Conservation (phyloP, 2,329 filamentous ascomycete genomes). For the Corinectria fuckeliana region DNA sequence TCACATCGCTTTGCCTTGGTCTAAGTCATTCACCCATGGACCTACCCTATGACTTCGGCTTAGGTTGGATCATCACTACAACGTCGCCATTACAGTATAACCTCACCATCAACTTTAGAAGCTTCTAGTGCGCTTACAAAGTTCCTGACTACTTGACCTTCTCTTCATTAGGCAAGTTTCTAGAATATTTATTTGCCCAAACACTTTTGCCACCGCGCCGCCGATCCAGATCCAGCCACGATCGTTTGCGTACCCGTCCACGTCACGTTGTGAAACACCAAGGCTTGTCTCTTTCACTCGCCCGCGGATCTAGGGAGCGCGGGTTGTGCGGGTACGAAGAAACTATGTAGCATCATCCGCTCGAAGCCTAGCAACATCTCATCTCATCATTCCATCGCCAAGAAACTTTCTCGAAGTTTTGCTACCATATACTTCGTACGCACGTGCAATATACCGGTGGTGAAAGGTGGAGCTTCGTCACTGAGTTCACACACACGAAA, state of each 20-base stretch:
- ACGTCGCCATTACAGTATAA: not conserved
- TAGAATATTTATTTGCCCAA: constrained; percentile 1
- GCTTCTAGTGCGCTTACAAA: not conserved
- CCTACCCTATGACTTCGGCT: not conserved
- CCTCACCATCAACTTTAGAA: not conserved
- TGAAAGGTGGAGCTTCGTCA: not conserved
- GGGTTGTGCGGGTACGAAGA: not conserved
- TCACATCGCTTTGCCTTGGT: not conserved
- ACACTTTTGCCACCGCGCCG: constrained; percentile 4
- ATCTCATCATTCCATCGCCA: not conserved
- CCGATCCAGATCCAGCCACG: constrained; percentile 14
- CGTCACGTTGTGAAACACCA: constrained; percentile 3
- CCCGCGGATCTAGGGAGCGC: constrained; percentile 3
- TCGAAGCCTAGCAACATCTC: not conserved
- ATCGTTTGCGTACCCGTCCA: constrained; percentile 1
- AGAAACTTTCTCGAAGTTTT: not conserved
- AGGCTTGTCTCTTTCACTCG: not conserved
- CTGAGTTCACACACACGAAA: not conserved
- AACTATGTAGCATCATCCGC: not conserved
- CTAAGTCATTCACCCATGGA: not conserved
- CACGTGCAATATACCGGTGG: not conserved
- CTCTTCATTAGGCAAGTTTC: constrained; percentile 6
- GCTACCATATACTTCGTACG: too few relatives aligned
- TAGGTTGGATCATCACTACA: not conserved
- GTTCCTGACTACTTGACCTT: not conserved